These are phyloP conservation scores for Mycena crocata DNA, from an alignment of 768 basidiomycete genomes.

Conservation along the genomic window DNA sequence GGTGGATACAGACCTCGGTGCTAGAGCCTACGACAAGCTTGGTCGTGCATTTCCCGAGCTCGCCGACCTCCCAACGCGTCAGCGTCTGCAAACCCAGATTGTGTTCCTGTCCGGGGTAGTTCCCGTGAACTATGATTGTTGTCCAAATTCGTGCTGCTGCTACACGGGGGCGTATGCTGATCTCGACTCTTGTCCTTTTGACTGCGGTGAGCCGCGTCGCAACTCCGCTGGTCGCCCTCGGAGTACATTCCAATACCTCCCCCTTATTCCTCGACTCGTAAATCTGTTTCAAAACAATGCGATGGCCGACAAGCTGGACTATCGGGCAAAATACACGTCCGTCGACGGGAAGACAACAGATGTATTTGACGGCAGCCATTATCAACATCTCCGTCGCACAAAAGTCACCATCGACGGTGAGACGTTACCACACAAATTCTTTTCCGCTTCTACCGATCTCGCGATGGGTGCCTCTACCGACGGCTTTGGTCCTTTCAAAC, in stretches of 20 bases:
- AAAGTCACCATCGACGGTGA: slow-evolving; percentile 38
- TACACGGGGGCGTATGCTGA: not conserved
- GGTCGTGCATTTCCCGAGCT: slow-evolving; percentile 3
- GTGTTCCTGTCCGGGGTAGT: not conserved
- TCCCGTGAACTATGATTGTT: slow-evolving; percentile 6
- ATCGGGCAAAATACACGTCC: slow-evolving; percentile 26
- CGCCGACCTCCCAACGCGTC: not conserved
- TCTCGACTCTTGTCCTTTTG: slow-evolving; percentile 1
- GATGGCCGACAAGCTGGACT: slow-evolving; percentile 34
- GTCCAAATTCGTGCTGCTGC: slow-evolving; percentile 13
- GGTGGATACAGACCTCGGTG: slow-evolving; percentile 9
- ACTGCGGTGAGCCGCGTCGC: not conserved
- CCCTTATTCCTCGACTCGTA: slow-evolving; percentile 45
- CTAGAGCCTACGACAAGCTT: slow-evolving; percentile 3
- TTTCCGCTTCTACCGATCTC: slow-evolving; percentile 45
- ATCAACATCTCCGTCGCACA: slow-evolving; percentile 29
- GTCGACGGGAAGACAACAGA: slow-evolving; percentile 28
- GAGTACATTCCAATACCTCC: slow-evolving; percentile 30
- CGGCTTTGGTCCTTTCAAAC: too few species aligned
- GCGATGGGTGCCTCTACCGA: slow-evolving; percentile 49
- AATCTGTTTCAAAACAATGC: slow-evolving; percentile 29
- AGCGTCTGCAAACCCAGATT: not conserved
- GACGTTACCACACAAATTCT: slow-evolving; percentile 37
- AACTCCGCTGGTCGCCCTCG: not conserved
- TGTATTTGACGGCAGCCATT: slow-evolving; percentile 44